Conservation (phyloP, 305 asterid species). For the Fraxinus albicans region DNA sequence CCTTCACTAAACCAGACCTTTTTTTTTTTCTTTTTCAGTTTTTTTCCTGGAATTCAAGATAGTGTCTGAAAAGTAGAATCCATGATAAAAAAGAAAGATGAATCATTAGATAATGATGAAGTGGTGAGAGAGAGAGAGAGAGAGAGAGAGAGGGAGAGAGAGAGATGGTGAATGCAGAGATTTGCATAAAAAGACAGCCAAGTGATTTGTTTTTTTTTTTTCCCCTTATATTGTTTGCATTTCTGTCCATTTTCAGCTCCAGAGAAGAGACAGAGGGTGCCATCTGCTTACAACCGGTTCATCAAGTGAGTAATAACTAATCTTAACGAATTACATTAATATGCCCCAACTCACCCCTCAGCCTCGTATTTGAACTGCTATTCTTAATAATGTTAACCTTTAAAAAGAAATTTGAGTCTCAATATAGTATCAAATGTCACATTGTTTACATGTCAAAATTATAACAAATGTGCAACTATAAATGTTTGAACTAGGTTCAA, state of each 20-base stretch:
- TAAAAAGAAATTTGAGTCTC: neutral
- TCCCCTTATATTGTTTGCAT: constrained; percentile 39
- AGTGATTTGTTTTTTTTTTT: constrained; percentile 28
- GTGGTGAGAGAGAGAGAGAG: constrained; percentile 21
- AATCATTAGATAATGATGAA: constrained; percentile 92
- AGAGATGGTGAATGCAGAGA: constrained; percentile 26
- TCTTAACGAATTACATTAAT: neutral
- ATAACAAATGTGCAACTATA: neutral
- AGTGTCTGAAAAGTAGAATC: constrained; percentile 26
- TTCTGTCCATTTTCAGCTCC: constrained; percentile 64
- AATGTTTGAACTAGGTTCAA: neutral
- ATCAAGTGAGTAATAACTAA: constrained; percentile 64
- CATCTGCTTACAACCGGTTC: constrained; percentile 96
- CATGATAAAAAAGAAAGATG: constrained; percentile 14
- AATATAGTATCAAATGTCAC: neutral
- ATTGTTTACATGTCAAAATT: neutral
- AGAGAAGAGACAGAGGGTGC: constrained; percentile 97
- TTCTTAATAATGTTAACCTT: neutral
- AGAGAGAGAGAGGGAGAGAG: constrained; percentile 5
- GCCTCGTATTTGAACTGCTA: neutral
- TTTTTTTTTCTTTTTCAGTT: neutral
- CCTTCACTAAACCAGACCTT: neutral
- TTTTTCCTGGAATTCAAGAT: constrained; percentile 58
- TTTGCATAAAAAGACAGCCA: constrained; percentile 55
- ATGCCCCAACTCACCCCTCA: neutral